Conservation (phyloP, 148 eudicot species). For the Cornus controversa region DNA sequence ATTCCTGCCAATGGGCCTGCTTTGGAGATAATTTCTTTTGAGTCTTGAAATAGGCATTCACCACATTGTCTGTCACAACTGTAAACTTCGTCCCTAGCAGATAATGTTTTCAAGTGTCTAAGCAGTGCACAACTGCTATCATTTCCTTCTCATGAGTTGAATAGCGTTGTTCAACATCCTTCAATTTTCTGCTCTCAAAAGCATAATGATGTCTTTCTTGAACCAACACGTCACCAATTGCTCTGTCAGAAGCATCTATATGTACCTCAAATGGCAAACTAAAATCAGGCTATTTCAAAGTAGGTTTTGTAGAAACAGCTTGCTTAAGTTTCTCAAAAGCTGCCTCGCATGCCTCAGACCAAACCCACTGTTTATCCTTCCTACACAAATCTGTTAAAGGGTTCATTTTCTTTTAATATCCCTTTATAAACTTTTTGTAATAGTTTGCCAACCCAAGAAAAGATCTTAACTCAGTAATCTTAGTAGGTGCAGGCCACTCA, state of each 20-base stretch:
- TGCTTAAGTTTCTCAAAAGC: neutral
- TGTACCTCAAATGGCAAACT: no score
- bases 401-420: no score
- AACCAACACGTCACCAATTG: no score
- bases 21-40: conserved; percentile 13
- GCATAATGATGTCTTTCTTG: no score
- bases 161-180: neutral
- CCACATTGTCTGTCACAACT: conserved; percentile 9
- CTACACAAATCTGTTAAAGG: neutral
- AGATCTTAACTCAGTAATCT: conserved; percentile 1
- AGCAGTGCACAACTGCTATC: conserved; percentile 1
- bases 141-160: conserved; percentile 7
- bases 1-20: conserved; percentile 6
- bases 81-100: neutral
- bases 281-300: no score
- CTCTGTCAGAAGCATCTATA: no score
- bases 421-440: neutral
- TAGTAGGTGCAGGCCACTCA: conserved; percentile 3
- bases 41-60: neutral
- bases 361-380: neutral
- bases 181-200: no score
- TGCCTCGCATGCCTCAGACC: neutral
- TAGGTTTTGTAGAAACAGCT: neutral
- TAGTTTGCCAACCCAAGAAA: no score
- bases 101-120: neutral